These are phyloP conservation scores for Tricholoma terreum DNA, from an alignment of 768 basidiomycete species.

Conservation along the genomic window DNA sequence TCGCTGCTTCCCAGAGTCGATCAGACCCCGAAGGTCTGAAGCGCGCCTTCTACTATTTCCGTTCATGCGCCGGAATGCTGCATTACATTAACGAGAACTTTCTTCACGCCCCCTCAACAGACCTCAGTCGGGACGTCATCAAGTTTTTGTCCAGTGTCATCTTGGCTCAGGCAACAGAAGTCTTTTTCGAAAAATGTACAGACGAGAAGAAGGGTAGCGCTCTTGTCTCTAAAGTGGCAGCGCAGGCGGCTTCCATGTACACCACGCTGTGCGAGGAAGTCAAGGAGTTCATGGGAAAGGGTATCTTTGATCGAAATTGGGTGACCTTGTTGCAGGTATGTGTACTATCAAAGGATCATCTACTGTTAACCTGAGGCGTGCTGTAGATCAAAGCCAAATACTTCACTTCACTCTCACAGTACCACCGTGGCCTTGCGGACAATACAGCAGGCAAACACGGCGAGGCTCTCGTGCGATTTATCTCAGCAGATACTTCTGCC, in stretches of 20 bases:
- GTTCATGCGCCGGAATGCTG: constrained; percentile 92
- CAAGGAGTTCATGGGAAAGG: constrained; percentile 96
- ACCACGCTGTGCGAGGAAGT: constrained; percentile 81
- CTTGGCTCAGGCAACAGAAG: constrained; percentile 91
- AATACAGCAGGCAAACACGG: constrained; percentile 76
- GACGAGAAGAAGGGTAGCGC: constrained; percentile 85
- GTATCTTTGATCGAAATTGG: constrained; percentile 95
- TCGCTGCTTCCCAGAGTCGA: constrained; percentile 81
- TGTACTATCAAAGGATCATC: background rate
- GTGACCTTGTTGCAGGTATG: constrained; percentile 77
- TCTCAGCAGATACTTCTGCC: constrained; percentile 69
- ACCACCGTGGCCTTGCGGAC: constrained; percentile 82
- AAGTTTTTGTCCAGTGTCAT: constrained; percentile 89
- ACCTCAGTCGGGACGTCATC: constrained; percentile 90
- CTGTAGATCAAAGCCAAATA: constrained; percentile 86
- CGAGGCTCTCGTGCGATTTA: constrained; percentile 78
- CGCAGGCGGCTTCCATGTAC: constrained; percentile 83
- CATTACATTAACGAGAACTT: constrained; percentile 99
- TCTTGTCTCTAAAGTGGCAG: constrained; percentile 79
- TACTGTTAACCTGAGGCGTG: background rate
- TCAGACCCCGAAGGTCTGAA: constrained; percentile 91
- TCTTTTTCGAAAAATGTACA: constrained; percentile 93
- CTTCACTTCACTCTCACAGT: constrained; percentile 82
- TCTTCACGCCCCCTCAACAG: constrained; percentile 93
- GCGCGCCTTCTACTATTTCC: constrained; percentile 88